Evolutionary conservation across 1,139 yeast genomes (phyloP).

Genomic region (Candida sojae): DNA sequence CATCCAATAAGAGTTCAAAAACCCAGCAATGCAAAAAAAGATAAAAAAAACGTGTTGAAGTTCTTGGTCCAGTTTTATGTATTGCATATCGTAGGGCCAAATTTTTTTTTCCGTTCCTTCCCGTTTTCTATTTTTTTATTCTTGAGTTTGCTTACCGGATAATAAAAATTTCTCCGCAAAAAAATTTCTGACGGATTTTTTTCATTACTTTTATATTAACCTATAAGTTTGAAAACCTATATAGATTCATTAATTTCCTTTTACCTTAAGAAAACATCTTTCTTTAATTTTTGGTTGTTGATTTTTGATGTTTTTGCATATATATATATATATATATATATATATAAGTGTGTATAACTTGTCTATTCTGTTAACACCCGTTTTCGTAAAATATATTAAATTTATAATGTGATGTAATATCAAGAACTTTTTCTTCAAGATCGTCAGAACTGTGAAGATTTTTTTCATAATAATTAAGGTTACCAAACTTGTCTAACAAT

Average conservation of each 20-base stretch:
- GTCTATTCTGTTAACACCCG: constrained; percentile 1
- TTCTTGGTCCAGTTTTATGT: not conserved
- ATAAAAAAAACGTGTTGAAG: too few species aligned
- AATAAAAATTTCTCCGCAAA: not conserved
- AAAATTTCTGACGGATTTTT: too few species aligned
- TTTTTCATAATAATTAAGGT: constrained; percentile 40
- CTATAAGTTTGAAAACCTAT: too few species aligned
- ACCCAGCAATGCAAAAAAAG: too few species aligned
- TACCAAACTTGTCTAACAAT: constrained; percentile 53
- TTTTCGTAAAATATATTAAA: constrained; percentile 11
- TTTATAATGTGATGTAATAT: constrained; percentile 13
- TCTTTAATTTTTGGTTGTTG: too few species aligned
- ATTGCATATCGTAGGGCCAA: not conserved
- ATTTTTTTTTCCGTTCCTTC: not conserved
- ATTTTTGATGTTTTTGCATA: too few species aligned
- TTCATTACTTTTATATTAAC: too few species aligned
- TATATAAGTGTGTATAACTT: not conserved
- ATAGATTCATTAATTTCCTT: too few species aligned
- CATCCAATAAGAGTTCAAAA: too few species aligned
- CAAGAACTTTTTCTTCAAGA: constrained; percentile 8
- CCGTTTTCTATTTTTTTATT: not conserved
- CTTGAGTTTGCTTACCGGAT: not conserved
- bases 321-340: too few species aligned
- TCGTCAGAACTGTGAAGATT: constrained; percentile 34
- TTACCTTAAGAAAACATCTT: too few species aligned